A percentile compares a stretch with the other conserved stretches of the same genome.
Conservation (phyloP, 1,284 basidiomycete species). For the Cryptococcus sp. region DNA sequence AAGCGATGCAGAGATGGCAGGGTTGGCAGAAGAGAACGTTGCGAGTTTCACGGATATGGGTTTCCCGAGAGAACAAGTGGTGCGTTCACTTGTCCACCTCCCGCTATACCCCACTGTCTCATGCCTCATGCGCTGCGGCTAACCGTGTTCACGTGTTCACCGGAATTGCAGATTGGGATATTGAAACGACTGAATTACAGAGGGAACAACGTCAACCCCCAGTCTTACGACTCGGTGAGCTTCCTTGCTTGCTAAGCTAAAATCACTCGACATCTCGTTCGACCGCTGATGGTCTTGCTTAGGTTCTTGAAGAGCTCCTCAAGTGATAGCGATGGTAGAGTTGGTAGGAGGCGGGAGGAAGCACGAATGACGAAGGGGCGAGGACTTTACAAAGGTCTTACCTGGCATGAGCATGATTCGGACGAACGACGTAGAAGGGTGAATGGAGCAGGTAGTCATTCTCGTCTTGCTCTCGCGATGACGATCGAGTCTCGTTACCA, state of each 20-base stretch:
- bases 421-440: too few relatives aligned
- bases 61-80: constrained; percentile 52
- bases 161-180: constrained; percentile 68
- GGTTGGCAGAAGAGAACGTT: constrained; percentile 56
- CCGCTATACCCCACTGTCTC: neutral
- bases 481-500: too few relatives aligned
- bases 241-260: constrained; percentile 26
- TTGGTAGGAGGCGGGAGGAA: too few relatives aligned
- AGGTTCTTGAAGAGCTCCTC: constrained; percentile 52
- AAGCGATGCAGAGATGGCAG: constrained; percentile 54
- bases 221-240: constrained; percentile 49
- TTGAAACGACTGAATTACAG: constrained; percentile 89
- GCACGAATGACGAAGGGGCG: too few relatives aligned
- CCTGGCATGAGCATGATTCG: too few relatives aligned
- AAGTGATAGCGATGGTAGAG: constrained; percentile 22
- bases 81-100: constrained; percentile 35
- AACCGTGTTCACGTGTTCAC: neutral
- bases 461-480: too few relatives aligned
- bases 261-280: neutral
- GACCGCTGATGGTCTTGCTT: neutral
- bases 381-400: too few relatives aligned
- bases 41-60: constrained; percentile 57
- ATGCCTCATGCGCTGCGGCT: neutral
- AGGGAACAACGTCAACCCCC: constrained; percentile 54
- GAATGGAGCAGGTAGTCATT: too few relatives aligned